These are phyloP conservation scores for Brettanomyces naardenensis DNA, from an alignment of 805 yeast species.

Conservation along the genomic window DNA sequence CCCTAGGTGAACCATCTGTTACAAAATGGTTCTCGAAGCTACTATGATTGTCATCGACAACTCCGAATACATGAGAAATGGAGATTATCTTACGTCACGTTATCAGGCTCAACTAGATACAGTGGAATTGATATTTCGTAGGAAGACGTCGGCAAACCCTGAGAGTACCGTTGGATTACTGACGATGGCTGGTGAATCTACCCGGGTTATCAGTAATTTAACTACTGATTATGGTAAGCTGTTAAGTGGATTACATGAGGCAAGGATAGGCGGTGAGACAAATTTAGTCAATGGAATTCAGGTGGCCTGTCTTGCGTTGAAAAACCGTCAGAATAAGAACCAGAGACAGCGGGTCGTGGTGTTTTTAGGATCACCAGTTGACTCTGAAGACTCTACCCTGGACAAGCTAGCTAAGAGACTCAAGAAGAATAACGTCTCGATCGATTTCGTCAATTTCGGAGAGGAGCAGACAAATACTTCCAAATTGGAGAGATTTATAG, in stretches of 20 bases:
- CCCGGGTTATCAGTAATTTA: slow-evolving; percentile 81
- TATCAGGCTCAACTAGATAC: slow-evolving; percentile 91
- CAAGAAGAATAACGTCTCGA: slow-evolving; percentile 87
- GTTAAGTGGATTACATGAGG: slow-evolving; percentile 75
- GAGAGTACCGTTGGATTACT: slow-evolving; percentile 90
- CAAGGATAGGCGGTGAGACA: slow-evolving; percentile 55
- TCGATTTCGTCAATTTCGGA: slow-evolving; percentile 89
- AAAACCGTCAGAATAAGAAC: slow-evolving; percentile 90
- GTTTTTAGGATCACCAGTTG: slow-evolving; percentile 83
- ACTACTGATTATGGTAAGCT: slow-evolving; percentile 84
- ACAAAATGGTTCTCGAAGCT: slow-evolving; percentile 97
- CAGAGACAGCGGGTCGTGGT: slow-evolving; percentile 86
- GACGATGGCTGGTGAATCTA: slow-evolving; percentile 80
- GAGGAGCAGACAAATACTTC: slow-evolving; percentile 73
- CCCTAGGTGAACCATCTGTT: too few relatives aligned
- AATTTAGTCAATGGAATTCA: slow-evolving; percentile 81
- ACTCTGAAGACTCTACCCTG: slow-evolving; percentile 60
- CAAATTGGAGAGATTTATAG: slow-evolving; percentile 71
- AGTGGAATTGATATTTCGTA: slow-evolving; percentile 76
- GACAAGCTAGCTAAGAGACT: slow-evolving; percentile 82
- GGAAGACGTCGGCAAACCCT: slow-evolving; percentile 83
- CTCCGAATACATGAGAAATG: slow-evolving; percentile 93
- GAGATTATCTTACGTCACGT: slow-evolving; percentile 83
- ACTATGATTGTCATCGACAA: slow-evolving; percentile 93
- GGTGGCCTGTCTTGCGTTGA: slow-evolving; percentile 88